Conservation (phyloP, 768 basidiomycete species). For the Serpula lacrymans region DNA sequence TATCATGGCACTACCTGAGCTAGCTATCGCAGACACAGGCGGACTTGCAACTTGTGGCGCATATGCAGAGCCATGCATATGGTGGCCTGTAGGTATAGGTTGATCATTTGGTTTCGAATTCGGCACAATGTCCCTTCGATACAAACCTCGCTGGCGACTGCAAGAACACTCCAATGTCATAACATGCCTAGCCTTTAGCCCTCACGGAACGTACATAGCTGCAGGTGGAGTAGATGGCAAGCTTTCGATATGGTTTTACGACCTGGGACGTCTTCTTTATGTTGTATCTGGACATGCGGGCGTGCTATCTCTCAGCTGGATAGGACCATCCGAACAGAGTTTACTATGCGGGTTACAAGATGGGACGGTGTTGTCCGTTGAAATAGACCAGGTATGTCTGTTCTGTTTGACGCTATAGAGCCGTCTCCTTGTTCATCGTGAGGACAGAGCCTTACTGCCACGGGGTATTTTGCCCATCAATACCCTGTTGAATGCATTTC, state of each 20-base stretch:
- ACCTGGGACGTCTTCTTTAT: not conserved
- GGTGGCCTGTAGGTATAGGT: too few relatives aligned
- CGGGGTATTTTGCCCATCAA: not conserved
- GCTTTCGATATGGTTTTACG: not conserved
- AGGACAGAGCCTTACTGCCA: too few relatives aligned
- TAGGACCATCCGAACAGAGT: not conserved
- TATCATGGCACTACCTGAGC: too few relatives aligned
- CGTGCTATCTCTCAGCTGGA: not conserved
- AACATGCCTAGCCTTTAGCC: not conserved
- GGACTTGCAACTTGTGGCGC: too few relatives aligned
- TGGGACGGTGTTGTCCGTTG: not conserved
- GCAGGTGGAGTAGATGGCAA: not conserved
- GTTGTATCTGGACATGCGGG: not conserved
- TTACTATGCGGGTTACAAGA: not conserved
- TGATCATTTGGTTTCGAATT: too few relatives aligned
- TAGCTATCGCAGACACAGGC: too few relatives aligned
- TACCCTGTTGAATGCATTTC: not conserved
- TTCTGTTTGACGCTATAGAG: not conserved
- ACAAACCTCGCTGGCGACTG: too few relatives aligned
- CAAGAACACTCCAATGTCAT: too few relatives aligned
- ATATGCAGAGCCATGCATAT: too few relatives aligned
- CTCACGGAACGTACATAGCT: not conserved
- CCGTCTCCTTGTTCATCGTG: too few relatives aligned
- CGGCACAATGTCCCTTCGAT: too few relatives aligned
- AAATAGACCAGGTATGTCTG: not conserved